Conservation (phyloP, 2,329 filamentous ascomycete species). For the Paecilomyces niveus region DNA sequence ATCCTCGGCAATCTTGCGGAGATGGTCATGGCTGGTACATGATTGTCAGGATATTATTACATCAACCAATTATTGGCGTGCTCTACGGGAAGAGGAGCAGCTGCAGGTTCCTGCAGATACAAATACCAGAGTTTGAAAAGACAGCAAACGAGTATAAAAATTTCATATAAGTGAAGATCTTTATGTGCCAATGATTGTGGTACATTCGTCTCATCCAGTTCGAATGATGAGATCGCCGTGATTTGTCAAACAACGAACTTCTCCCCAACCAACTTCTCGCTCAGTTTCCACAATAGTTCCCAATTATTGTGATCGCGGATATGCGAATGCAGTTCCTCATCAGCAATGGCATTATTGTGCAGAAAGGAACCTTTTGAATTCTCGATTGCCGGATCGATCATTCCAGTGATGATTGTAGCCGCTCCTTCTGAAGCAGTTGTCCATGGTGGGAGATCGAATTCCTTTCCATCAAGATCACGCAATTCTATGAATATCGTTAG, state of each 20-base stretch:
- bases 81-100: conserved; percentile 20
- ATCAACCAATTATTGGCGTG: conserved; percentile 29
- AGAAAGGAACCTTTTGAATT: conserved; percentile 9
- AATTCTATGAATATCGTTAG: not conserved
- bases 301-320: conserved; percentile 14
- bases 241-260: conserved; percentile 11
- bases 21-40: conserved; percentile 26
- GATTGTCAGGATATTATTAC: conserved; percentile 25
- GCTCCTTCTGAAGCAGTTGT: conserved; percentile 14
- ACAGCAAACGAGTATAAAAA: not conserved
- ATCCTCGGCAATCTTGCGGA: conserved; percentile 23
- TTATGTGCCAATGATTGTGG: not conserved
- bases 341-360: conserved; percentile 11
- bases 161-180: not conserved
- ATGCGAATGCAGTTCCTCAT: conserved; percentile 19
- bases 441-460: conserved; percentile 9
- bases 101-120: not conserved
- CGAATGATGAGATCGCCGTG: not conserved
- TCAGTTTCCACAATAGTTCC: conserved; percentile 22
- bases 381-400: conserved; percentile 16
- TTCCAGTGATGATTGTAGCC: conserved; percentile 15
- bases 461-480: conserved; percentile 12
- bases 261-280: conserved; percentile 21
- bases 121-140: not conserved
- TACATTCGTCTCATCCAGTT: not conserved